Base-by-base conservation (phyloP, 1,139 yeast species). In the Diutina sp. region DNA sequence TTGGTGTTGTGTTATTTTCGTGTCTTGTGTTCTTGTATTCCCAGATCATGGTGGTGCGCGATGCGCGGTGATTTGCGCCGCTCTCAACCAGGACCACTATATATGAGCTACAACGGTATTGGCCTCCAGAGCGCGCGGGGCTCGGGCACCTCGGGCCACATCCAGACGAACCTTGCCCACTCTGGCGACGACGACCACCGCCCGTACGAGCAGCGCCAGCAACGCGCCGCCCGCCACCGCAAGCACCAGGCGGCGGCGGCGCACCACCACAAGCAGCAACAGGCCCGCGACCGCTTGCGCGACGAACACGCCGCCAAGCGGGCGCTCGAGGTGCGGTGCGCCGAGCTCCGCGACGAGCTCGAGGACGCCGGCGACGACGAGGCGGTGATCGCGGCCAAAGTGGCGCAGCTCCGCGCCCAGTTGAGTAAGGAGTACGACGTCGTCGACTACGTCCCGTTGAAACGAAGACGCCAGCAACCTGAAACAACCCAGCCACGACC, bases 61-160 rank as follows among this genome's bases (percentile, higher is more conserved):
- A 21, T 21, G 25, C 25, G 25, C 25, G 25, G 25, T 21, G 25
- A 21, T 21, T 21, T 21, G 25, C 25, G 25, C 25, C 25, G 25
- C n/a, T n/a, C n/a, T n/a, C n/a, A n/a, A n/a, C n/a, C n/a, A n/a
- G n/a, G n/a, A n/a, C n/a, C n/a, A n/a, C n/a, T n/a, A n/a, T n/a
- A 11, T 32, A 84, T 84, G 89, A 80, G 87, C 25, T 83, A 82
- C 65, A 84, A 83, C 66, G 86, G 88, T 21, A 77, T 86, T 55
- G 90, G 90, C 0, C 72, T 85, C 32, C 76, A 75, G 54, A 79
- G 85, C 0, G 82, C 87, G 0, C 71, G 89, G 57, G 95, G 95
- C 0, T 74, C 87, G 0, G 89, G 89, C 0, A 86, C 93, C 1
- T 84, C 86, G 51, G 95, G 95, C 0, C 77, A 78, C 64, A 75